phyloP scores from a whole-genome alignment of 495 filamentous ascomycete species.

The Annulohypoxylon stygium region DNA sequence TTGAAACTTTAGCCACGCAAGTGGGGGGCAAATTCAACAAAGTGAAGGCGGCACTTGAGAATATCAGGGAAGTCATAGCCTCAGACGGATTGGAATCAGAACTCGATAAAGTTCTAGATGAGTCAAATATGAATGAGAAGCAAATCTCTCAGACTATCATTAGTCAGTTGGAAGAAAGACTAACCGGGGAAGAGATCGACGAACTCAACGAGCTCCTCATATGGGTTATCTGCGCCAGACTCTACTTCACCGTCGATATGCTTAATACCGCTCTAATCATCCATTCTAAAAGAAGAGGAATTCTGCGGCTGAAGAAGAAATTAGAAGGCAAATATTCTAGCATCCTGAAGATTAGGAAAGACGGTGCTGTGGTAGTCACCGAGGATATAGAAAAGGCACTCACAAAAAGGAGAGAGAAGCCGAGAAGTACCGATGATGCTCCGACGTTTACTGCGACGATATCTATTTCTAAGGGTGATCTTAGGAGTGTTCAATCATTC shows the following conservation, averaged over 20 bases:
- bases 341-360: constrained; percentile 28
- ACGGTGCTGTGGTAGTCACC: constrained; percentile 25
- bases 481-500: constrained; percentile 44
- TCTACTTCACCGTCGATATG: constrained; percentile 24
- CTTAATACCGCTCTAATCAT: constrained; percentile 42
- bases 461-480: constrained; percentile 45
- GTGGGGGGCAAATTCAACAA: constrained; percentile 10
- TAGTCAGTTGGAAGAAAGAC: constrained; percentile 34
- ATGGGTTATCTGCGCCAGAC: constrained; percentile 43
- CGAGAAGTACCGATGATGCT: constrained; percentile 38
- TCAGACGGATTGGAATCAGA: constrained; percentile 44
- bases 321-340: constrained; percentile 46
- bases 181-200: constrained; percentile 45
- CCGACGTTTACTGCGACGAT: constrained; percentile 47
- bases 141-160: constrained; percentile 32
- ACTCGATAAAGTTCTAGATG: constrained; percentile 37
- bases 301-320: constrained; percentile 41
- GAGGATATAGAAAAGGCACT: constrained; percentile 27
- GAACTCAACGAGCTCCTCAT: constrained; percentile 50
- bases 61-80: constrained; percentile 8
- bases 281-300: constrained; percentile 38
- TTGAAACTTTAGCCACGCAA: neutral
- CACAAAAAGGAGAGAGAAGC: constrained; percentile 28
- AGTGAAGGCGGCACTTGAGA: constrained; percentile 6
- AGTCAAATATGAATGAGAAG: constrained; percentile 38